phyloP scores from a whole-genome alignment of 2,329 filamentous ascomycete genomes.

The Paecilomyces variotii region DNA sequence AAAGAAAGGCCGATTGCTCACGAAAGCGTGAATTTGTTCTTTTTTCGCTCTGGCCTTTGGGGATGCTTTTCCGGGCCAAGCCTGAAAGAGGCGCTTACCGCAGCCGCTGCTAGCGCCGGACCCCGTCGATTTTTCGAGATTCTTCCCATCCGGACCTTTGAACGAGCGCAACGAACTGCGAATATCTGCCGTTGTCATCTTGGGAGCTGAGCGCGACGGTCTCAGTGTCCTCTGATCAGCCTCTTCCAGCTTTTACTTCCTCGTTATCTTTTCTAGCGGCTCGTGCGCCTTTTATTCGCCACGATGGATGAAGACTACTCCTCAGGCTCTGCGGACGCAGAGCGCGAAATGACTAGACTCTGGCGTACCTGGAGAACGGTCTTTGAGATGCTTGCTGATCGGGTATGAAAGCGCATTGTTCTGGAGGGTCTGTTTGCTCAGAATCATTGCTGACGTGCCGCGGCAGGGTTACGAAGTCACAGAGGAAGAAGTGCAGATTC shows the following conservation, averaged over 20 bases:
- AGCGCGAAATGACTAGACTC: constrained; percentile 52
- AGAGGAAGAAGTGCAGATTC: constrained; percentile 80
- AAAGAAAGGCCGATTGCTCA: not conserved
- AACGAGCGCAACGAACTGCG: not conserved
- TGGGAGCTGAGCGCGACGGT: not conserved
- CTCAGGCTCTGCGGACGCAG: constrained; percentile 27
- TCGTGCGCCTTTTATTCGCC: constrained; percentile 4
- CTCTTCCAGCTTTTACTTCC: constrained; percentile 4
- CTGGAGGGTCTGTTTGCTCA: not conserved
- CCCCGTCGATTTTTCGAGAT: constrained; percentile 22
- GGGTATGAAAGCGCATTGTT: constrained; percentile 53
- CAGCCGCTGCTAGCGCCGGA: constrained; percentile 19
- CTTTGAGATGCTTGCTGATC: constrained; percentile 88
- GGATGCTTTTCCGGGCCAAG: not conserved
- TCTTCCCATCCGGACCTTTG: constrained; percentile 1
- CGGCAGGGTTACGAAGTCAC: constrained; percentile 82
- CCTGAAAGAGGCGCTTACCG: constrained; percentile 14
- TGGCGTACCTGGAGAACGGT: constrained; percentile 93
- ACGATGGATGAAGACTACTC: constrained; percentile 34
- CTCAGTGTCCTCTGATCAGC: constrained; percentile 2
- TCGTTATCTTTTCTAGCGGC: constrained; percentile 4
- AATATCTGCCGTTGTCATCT: not conserved
- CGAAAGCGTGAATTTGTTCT: constrained; percentile 1
- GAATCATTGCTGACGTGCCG: not conserved
- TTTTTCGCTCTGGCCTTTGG: constrained; percentile 13